A percentile compares a stretch with the other conserved stretches of the same genome.
Conservation (phyloP, 495 filamentous ascomycete genomes). For the Neurospora sp. region DNA sequence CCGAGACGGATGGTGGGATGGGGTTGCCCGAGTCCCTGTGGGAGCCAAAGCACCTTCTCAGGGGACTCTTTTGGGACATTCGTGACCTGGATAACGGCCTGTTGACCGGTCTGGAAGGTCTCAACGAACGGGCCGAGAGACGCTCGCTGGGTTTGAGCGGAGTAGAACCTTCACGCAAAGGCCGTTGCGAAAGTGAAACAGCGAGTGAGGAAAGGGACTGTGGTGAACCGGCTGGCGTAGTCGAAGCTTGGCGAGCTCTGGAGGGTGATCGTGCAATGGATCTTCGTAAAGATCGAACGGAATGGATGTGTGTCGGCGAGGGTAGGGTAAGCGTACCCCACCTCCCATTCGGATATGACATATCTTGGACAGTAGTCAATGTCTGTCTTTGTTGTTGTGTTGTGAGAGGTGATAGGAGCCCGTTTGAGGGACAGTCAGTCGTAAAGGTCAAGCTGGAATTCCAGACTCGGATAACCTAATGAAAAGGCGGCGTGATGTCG, state of each 20-base stretch:
- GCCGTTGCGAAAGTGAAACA: constrained; percentile 20
- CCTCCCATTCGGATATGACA: constrained; percentile 40
- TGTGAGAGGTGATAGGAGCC: neutral
- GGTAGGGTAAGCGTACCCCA: constrained; percentile 73
- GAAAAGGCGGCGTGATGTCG: neutral
- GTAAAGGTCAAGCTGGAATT: neutral
- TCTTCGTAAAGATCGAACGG: constrained; percentile 67
- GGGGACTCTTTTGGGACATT: constrained; percentile 63
- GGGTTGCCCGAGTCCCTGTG: constrained; percentile 63
- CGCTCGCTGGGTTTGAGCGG: constrained; percentile 37
- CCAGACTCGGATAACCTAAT: neutral
- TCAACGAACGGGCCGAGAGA: constrained; percentile 42
- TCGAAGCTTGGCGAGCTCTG: constrained; percentile 29
- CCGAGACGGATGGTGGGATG: constrained; percentile 32
- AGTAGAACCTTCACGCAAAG: constrained; percentile 22
- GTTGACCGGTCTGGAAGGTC: constrained; percentile 29
- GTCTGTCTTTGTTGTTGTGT: neutral
- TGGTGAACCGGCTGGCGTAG: neutral
- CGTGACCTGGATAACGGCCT: constrained; percentile 39
- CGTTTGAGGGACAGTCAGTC: neutral
- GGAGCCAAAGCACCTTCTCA: constrained; percentile 62
- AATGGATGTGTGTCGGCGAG: constrained; percentile 71
- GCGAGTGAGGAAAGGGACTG: constrained; percentile 11
- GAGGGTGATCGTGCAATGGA: constrained; percentile 83
- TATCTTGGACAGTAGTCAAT: constrained; percentile 5